Evolutionary conservation across 495 filamentous ascomycete genomes (phyloP).

Genomic region (Hypoxylon intermedium): DNA sequence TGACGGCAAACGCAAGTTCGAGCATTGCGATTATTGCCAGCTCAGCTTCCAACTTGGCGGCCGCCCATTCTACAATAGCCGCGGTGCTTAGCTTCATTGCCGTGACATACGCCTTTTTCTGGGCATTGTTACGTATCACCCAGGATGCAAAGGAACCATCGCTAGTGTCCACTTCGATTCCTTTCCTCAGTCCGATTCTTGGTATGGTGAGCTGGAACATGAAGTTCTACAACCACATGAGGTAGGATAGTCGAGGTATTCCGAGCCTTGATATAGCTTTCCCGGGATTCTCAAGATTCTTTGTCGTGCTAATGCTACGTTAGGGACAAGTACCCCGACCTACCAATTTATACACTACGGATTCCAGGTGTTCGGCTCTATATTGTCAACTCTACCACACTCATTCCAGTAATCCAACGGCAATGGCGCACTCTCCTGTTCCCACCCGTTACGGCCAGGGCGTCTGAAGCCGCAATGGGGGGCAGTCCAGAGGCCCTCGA

Average conservation of each 20-base stretch:
- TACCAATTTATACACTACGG: constrained; percentile 41
- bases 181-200: constrained; percentile 20
- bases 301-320: not conserved
- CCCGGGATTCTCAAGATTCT: no score
- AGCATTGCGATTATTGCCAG: no score
- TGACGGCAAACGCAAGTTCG: no score
- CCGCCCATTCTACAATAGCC: no score
- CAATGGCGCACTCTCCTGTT: constrained; percentile 33
- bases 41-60: no score
- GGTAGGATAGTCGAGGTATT: not conserved
- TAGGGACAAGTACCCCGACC: not conserved
- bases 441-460: constrained; percentile 7
- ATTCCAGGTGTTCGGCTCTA: constrained; percentile 34
- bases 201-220: constrained; percentile 10
- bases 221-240: not conserved
- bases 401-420: constrained; percentile 30
- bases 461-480: constrained; percentile 9
- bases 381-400: constrained; percentile 29
- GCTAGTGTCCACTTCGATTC: constrained; percentile 3
- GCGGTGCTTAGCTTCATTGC: not conserved
- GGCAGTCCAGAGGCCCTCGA: constrained; percentile 26
- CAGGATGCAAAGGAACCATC: not conserved
- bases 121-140: not conserved
- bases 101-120: not conserved
- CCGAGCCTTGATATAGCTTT: no score